phyloP scores from a whole-genome alignment of 805 yeast genomes.

The Metschnikowia cerradonensis region DNA sequence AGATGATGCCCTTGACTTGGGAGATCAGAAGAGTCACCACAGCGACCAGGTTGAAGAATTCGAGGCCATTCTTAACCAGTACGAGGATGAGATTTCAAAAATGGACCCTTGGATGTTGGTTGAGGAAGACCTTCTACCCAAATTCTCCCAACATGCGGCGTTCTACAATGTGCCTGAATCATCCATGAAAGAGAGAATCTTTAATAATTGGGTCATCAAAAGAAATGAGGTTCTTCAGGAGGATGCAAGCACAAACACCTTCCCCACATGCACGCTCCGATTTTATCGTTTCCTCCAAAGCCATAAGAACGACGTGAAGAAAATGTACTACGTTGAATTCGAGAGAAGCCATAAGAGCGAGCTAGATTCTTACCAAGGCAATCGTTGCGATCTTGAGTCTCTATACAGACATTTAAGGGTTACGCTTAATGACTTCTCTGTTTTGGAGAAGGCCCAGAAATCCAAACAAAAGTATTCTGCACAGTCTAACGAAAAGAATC shows the following conservation, averaged over 20 bases:
- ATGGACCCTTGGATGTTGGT: slow-evolving; percentile 38
- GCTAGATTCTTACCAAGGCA: slow-evolving; percentile 4
- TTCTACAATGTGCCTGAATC: slow-evolving; percentile 23
- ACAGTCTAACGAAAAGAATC: slow-evolving; percentile 18
- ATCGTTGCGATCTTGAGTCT: slow-evolving; percentile 16
- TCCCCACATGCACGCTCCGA: slow-evolving; percentile 22
- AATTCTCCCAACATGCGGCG: slow-evolving; percentile 26
- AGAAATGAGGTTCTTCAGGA: not conserved
- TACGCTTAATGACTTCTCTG: slow-evolving; percentile 26
- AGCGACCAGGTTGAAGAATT: slow-evolving; percentile 16
- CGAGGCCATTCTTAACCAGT: slow-evolving; percentile 22
- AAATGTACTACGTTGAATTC: slow-evolving; percentile 26
- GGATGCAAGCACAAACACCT: not conserved
- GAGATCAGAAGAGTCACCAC: not conserved
- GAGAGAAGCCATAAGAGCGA: slow-evolving; percentile 15
- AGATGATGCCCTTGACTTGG: not conserved
- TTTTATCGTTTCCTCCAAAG: slow-evolving; percentile 26
- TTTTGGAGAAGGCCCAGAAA: slow-evolving; percentile 25
- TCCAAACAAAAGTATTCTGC: slow-evolving; percentile 8
- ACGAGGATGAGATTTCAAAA: slow-evolving; percentile 23
- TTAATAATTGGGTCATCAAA: slow-evolving; percentile 12
- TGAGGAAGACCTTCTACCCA: slow-evolving; percentile 32
- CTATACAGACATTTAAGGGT: slow-evolving; percentile 26
- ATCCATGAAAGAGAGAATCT: slow-evolving; percentile 14
- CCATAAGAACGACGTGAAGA: slow-evolving; percentile 27